phyloP scores from a whole-genome alignment of 108 stramenopile species.

The Seminavis robusta region DNA sequence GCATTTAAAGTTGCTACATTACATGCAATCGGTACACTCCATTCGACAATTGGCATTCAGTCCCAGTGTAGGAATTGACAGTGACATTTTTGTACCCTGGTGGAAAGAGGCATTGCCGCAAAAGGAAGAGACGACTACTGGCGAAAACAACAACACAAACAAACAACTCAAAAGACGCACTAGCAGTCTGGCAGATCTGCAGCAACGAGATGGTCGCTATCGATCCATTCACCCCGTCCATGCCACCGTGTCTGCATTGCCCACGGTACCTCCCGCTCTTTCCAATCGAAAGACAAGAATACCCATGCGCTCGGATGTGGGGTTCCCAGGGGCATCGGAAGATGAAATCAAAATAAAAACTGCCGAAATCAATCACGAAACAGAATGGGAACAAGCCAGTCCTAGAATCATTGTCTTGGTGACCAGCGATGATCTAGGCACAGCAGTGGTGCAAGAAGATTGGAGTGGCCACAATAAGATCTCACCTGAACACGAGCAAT shows the following conservation, averaged over 20 bases:
- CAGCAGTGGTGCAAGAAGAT: slow-evolving; percentile 16
- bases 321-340: slow-evolving; percentile 62
- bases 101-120: slow-evolving; percentile 2
- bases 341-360: slow-evolving; percentile 68
- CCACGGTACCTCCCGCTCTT: slow-evolving; percentile 51
- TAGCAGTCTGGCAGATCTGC: neutral
- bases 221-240: slow-evolving; percentile 56
- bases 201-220: slow-evolving; percentile 50
- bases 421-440: slow-evolving; percentile 43
- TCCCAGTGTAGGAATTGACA: slow-evolving; percentile 39
- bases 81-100: slow-evolving; percentile 39
- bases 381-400: slow-evolving; percentile 81
- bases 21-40: slow-evolving; percentile 19
- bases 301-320: slow-evolving; percentile 77
- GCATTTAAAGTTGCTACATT: slow-evolving; percentile 43
- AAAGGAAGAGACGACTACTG: neutral
- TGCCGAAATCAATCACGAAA: slow-evolving; percentile 64
- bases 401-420: slow-evolving; percentile 68
- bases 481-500: slow-evolving; percentile 10
- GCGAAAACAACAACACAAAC: neutral
- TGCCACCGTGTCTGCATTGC: slow-evolving; percentile 39
- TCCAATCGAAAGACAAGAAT: slow-evolving; percentile 60
- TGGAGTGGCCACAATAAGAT: slow-evolving; percentile 9
- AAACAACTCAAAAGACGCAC: neutral
- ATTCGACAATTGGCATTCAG: slow-evolving; percentile 61